A percentile compares a stretch with the other conserved stretches of the same genome.
phyloP scores from a whole-genome alignment of 2,329 filamentous ascomycete species.

The Aspergillus sp. region DNA sequence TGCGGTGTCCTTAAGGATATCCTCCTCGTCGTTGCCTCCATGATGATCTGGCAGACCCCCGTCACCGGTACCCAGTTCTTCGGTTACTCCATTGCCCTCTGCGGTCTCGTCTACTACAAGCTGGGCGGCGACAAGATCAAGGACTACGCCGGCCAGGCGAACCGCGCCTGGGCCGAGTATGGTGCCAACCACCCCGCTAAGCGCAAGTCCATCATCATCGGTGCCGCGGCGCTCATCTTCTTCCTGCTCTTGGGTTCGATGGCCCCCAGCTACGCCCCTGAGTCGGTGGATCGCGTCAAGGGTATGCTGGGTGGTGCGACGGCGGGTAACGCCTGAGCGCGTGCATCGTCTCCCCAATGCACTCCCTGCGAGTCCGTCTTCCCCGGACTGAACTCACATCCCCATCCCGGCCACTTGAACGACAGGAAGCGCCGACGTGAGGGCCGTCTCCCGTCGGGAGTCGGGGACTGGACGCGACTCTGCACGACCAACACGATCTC shows the following conservation, averaged over 20 bases:
- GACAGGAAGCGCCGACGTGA: neutral
- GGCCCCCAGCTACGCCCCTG: slow-evolving; percentile 52
- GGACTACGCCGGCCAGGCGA: slow-evolving; percentile 70
- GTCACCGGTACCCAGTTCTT: slow-evolving; percentile 70
- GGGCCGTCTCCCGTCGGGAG: neutral
- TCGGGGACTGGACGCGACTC: neutral
- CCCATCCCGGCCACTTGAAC: neutral
- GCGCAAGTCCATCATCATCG: slow-evolving; percentile 74
- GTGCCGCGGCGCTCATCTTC: slow-evolving; percentile 64
- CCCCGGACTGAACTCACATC: neutral
- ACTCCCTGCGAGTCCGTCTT: no score
- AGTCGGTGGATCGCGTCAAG: slow-evolving; percentile 33
- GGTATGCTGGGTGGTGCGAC: slow-evolving; percentile 36
- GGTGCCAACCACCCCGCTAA: slow-evolving; percentile 72
- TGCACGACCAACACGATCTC: neutral
- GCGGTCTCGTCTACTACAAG: slow-evolving; percentile 67
- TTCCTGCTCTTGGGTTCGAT: slow-evolving; percentile 65
- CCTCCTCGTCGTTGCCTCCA: slow-evolving; percentile 72
- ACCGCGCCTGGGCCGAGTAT: slow-evolving; percentile 82
- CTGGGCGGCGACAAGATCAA: slow-evolving; percentile 75
- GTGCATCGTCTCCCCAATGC: neutral
- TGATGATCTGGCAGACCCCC: slow-evolving; percentile 74
- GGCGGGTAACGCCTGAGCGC: slow-evolving; percentile 31
- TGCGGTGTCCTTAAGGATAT: slow-evolving; percentile 88
- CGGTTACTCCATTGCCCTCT: slow-evolving; percentile 72